Conservation (phyloP, 257 asterid genomes). For the Lavandula angustifolia region DNA sequence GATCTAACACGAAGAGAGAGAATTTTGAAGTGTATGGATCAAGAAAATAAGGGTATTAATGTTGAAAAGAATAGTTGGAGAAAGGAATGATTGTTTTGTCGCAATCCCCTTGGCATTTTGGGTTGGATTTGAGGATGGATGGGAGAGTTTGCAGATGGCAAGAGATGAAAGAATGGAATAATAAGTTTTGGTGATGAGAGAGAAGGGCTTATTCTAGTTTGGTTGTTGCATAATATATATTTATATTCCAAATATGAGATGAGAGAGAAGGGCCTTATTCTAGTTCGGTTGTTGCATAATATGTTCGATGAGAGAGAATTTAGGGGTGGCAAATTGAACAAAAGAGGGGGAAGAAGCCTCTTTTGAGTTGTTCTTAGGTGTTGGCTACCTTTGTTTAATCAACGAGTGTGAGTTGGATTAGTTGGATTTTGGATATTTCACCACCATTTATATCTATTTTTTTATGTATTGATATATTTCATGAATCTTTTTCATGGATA, state of each 20-base stretch:
- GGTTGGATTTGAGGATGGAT: slow-evolving; percentile 35
- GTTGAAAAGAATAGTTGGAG: slow-evolving; percentile 33
- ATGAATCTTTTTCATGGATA: background rate
- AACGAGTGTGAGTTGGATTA: slow-evolving; percentile 44
- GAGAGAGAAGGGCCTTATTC: slow-evolving; percentile 19
- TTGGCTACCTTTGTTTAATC: slow-evolving; percentile 43
- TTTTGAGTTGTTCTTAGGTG: slow-evolving; percentile 64
- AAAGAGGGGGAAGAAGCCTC: slow-evolving; percentile 32
- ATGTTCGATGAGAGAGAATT: slow-evolving; percentile 23
- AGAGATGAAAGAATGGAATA: slow-evolving; percentile 31
- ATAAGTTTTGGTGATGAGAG: slow-evolving; percentile 25
- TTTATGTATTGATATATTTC: background rate
- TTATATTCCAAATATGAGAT: slow-evolving; percentile 24
- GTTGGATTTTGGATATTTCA: slow-evolving; percentile 40
- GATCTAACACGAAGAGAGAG: background rate
- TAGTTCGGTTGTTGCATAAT: slow-evolving; percentile 30
- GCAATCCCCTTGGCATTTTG: slow-evolving; percentile 36
- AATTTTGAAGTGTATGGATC: slow-evolving; percentile 8
- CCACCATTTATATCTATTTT: slow-evolving; percentile 24
- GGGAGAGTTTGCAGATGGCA: slow-evolving; percentile 39
- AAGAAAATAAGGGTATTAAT: slow-evolving; percentile 25
- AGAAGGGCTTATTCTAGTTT: slow-evolving; percentile 17
- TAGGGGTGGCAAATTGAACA: slow-evolving; percentile 36
- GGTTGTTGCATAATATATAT: slow-evolving; percentile 32
- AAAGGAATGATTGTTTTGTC: slow-evolving; percentile 21